Percentiles rank a stretch among this genome's conserved stretches.
These are phyloP conservation scores for Vigna reflexopilosa DNA, from an alignment of 306 rosid genomes.

Conservation along the genomic window DNA sequence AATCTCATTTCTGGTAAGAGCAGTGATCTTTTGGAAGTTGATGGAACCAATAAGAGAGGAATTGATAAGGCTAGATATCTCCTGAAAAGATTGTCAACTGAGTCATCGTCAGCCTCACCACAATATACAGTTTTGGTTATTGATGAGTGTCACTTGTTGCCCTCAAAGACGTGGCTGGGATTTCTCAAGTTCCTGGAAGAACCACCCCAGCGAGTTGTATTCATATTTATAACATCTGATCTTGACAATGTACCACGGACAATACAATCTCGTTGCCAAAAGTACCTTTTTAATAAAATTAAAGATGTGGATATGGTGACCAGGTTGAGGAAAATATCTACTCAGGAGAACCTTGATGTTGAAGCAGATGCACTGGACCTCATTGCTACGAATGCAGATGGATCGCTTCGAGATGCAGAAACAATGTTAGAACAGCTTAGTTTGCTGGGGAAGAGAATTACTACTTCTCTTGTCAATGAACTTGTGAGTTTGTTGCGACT, in stretches of 20 bases:
- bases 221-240: constrained; percentile 86
- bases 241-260: constrained; percentile 91
- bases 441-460: constrained; percentile 88
- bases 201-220: constrained; percentile 83
- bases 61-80: constrained; percentile 75
- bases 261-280: constrained; percentile 91
- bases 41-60: constrained; percentile 86
- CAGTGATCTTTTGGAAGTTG: constrained; percentile 77
- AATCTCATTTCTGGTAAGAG: constrained; percentile 76
- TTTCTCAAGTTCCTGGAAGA: constrained; percentile 93
- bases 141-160: constrained; percentile 92
- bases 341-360: constrained; percentile 77
- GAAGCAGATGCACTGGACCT: constrained; percentile 92
- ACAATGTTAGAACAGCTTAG: constrained; percentile 98
- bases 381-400: constrained; percentile 95
- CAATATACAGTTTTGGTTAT: constrained; percentile 75
- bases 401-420: constrained; percentile 98
- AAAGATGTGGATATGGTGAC: constrained; percentile 83
- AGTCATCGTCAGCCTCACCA: constrained; percentile 59
- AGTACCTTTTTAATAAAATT: constrained; percentile 89
- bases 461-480: constrained; percentile 94
- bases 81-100: constrained; percentile 59
- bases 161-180: constrained; percentile 92
- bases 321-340: constrained; percentile 78
- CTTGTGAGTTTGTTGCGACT: constrained; percentile 74